Base-by-base conservation (phyloP, 805 yeast species). In the Saccharomycopsis amapae region DNA sequence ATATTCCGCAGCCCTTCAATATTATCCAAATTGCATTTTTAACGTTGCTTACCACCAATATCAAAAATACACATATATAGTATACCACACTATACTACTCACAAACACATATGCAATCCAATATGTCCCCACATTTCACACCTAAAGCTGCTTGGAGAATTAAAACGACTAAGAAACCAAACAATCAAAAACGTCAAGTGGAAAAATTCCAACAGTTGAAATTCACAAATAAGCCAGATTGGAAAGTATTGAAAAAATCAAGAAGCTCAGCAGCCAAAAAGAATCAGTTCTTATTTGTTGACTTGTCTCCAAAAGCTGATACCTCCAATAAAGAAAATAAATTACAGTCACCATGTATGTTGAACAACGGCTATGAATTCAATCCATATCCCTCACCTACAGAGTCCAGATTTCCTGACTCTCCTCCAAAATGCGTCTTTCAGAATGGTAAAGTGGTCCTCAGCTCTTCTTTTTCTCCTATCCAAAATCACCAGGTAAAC, bases 241-340 rank as follows among this genome's bases (percentile, higher is more conserved):
- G 44, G 39, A 40, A 33, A n/a, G 35, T 34, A 33, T 31, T 39
- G 25, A 39, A 35, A 17, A 59, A 62, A 44, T 66, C 67, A 2
- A 61, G 59, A 48, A 54, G 57, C 7, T 58, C 51, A 38, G 60
- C 61, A 49, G 58, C 59, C 34, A 66, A 66, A 0, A 54, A 52
- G 15, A 36, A 55, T 24, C 63, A 61, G 45, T 64, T 62, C 44
- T 48, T 61, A 20, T 64, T 63, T 53, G 66, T 63, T 18, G 64
- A 64, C 40, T 44, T 51, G 5, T 46, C 51, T 7, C 56, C 56
- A 13, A 44, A 47, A 36, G 25, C 31, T 17, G 45, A 12, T n/a
- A 44, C 25, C 4, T 22, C 23, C 13, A 18, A 28, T 15, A 22
- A 23, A 6, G 44, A 15, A 12, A 38, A 19, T 7, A 6, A 13